phyloP scores from a whole-genome alignment of 177 flowering plant genomes.

The Vitis hybrid region DNA sequence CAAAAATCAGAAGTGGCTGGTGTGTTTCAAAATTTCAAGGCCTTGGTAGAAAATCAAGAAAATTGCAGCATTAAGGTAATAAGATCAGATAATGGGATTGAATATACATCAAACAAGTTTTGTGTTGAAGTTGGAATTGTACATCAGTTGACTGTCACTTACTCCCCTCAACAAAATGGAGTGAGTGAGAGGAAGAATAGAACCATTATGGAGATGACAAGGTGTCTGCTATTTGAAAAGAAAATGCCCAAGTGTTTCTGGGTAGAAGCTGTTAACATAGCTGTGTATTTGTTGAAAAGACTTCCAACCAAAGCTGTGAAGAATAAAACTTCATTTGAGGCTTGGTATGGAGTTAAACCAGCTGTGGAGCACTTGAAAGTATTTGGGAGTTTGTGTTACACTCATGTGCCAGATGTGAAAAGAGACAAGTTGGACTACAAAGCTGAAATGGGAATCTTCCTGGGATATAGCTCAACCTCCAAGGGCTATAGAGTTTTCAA shows the following conservation, averaged over 20 bases:
- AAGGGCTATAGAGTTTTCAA: too few relatives aligned
- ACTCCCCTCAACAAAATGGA: constrained; percentile 4
- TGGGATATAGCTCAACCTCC: too few relatives aligned
- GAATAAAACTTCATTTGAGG: constrained; percentile 11
- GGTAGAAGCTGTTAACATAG: neutral
- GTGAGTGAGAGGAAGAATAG: constrained; percentile 3
- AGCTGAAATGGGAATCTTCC: too few relatives aligned
- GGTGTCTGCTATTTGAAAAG: constrained; percentile 1
- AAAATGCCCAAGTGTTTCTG: constrained; percentile 1
- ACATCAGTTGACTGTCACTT: neutral
- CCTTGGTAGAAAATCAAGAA: neutral
- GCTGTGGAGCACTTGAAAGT: neutral
- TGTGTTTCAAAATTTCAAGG: neutral
- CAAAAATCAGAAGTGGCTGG: neutral
- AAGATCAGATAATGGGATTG: neutral
- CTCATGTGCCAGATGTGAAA: too few relatives aligned
- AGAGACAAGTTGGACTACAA: too few relatives aligned
- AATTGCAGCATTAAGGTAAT: neutral
- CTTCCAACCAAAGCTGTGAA: constrained; percentile 7
- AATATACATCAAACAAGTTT: constrained; percentile 2
- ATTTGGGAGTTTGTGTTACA: too few relatives aligned
- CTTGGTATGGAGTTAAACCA: constrained; percentile 14
- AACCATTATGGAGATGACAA: constrained; percentile 6
- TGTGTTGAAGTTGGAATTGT: neutral
- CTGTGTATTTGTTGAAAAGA: constrained; percentile 1